Evolutionary conservation across 1,139 yeast species (phyloP).

Genomic region (Hansenula lynferdii): DNA sequence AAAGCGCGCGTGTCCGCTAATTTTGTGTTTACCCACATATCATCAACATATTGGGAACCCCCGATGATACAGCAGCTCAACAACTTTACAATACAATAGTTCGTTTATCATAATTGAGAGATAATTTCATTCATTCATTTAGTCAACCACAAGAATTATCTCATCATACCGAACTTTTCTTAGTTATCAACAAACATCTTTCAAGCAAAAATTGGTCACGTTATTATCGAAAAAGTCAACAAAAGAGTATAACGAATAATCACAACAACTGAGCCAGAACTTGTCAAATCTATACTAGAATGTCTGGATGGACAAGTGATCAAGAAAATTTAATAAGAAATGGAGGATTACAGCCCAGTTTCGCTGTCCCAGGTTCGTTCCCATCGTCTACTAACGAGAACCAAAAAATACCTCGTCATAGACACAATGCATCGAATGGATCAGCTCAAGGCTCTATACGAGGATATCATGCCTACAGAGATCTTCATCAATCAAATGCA

Average conservation of each 20-base stretch:
- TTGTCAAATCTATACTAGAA: no score
- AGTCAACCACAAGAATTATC: conserved; percentile 1
- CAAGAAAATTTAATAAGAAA: not conserved
- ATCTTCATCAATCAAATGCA: not conserved
- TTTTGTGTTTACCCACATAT: no score
- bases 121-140: conserved; percentile 5
- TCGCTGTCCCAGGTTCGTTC: not conserved
- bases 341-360: not conserved
- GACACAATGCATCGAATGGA: not conserved
- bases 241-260: no score
- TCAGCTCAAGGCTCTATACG: not conserved
- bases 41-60: no score
- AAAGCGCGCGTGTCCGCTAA: no score
- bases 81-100: not conserved
- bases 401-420: not conserved
- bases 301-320: conserved; percentile 1
- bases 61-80: not conserved
- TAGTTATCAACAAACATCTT: no score
- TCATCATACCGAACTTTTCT: no score
- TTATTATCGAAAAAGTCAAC: no score
- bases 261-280: no score
- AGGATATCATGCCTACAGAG: conserved; percentile 1
- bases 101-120: no score
- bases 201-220: no score
- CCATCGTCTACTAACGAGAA: not conserved